Conservation (phyloP, 2,329 filamentous ascomycete genomes). For the Alternaria arborescens region DNA sequence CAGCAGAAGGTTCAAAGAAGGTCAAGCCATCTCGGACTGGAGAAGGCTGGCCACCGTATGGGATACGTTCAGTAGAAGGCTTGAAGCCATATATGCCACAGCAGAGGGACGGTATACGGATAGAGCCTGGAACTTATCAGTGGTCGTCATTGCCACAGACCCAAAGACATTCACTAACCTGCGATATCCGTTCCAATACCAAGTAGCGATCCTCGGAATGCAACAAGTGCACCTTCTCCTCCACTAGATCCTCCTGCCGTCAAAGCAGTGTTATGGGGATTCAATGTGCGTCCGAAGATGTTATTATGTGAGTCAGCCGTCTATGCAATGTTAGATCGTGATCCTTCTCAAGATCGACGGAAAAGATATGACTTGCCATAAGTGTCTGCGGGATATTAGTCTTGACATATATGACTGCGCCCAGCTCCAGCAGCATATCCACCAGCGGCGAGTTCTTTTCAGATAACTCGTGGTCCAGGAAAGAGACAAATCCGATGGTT, state of each 20-base stretch:
- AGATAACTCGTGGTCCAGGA: conserved; percentile 62
- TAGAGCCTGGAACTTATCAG: conserved; percentile 34
- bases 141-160: not conserved
- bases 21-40: not conserved
- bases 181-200: conserved; percentile 70
- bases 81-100: conserved; percentile 58
- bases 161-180: not conserved
- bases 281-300: conserved; percentile 67
- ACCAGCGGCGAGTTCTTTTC: conserved; percentile 62
- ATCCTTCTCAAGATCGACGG: conserved; percentile 25
- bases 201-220: conserved; percentile 64
- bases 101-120: conserved; percentile 65
- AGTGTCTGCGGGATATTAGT: conserved; percentile 72
- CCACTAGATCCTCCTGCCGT: conserved; percentile 70
- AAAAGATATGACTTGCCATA: conserved; percentile 60
- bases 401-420: conserved; percentile 72
- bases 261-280: conserved; percentile 65
- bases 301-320: conserved; percentile 67
- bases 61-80: conserved; percentile 60
- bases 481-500: conserved; percentile 65
- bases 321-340: conserved; percentile 49
- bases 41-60: conserved; percentile 41
- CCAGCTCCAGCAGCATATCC: conserved; percentile 64
- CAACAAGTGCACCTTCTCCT: conserved; percentile 69
- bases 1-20: conserved; percentile 9